Evolutionary conservation across 768 basidiomycete genomes (phyloP).

Genomic region (button mushroom (Agaricus bisporus)): DNA sequence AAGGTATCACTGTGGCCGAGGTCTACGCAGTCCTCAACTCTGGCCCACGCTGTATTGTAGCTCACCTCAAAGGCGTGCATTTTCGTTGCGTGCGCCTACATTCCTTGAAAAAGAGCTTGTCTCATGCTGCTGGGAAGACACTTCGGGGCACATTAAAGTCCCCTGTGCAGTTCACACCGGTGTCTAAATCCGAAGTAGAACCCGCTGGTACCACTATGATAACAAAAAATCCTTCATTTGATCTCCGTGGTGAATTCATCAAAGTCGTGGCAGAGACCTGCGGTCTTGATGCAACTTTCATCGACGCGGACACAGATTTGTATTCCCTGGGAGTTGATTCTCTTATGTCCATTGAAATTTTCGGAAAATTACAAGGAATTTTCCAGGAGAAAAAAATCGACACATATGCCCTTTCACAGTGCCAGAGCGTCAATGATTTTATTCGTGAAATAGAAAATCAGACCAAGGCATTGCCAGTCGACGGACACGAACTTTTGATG

Average conservation of each 20-base stretch:
- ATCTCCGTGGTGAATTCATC: slow-evolving; percentile 25
- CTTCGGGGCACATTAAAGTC: not conserved
- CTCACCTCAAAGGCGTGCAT: slow-evolving; percentile 47
- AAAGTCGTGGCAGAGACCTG: slow-evolving; percentile 36
- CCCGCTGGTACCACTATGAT: not conserved
- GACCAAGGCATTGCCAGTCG: slow-evolving; percentile 9
- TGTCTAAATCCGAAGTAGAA: not conserved
- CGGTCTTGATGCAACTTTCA: slow-evolving; percentile 25
- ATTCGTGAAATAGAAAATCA: slow-evolving; percentile 20
- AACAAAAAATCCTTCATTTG: not conserved
- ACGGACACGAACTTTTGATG: not conserved
- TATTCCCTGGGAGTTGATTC: slow-evolving; percentile 58
- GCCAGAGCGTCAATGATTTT: slow-evolving; percentile 32
- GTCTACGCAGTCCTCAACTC: slow-evolving; percentile 40
- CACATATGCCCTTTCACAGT: slow-evolving; percentile 24
- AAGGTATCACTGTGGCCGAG: slow-evolving; percentile 18
- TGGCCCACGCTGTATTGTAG: slow-evolving; percentile 40
- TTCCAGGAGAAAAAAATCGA: slow-evolving; percentile 28
- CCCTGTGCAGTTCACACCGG: not conserved
- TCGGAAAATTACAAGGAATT: slow-evolving; percentile 25
- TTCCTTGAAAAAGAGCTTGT: slow-evolving; percentile 41
- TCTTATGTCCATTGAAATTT: slow-evolving; percentile 55
- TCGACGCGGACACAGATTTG: slow-evolving; percentile 36
- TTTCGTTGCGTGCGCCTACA: slow-evolving; percentile 51
- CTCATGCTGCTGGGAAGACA: slow-evolving; percentile 22